phyloP scores from a whole-genome alignment of 2,329 filamentous ascomycete genomes.

The Nigrospora osmanthi region DNA sequence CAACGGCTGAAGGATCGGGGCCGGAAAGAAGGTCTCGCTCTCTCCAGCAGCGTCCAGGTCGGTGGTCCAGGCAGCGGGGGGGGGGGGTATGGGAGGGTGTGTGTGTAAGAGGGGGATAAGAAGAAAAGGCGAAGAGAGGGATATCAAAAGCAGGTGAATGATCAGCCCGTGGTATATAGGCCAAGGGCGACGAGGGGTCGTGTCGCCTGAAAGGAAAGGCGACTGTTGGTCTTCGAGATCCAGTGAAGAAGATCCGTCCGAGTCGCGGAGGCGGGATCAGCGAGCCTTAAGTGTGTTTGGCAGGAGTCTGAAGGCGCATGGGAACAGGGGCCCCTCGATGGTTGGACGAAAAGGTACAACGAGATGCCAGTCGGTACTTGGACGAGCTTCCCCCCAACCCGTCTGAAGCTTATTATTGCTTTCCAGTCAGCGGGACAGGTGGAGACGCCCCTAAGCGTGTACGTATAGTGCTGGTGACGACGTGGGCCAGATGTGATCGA shows the following conservation, averaged over 20 bases:
- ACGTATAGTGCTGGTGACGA: constrained; percentile 34
- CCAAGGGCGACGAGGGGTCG: constrained; percentile 31
- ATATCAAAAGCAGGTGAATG: too few relatives aligned
- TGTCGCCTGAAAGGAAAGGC: constrained; percentile 23
- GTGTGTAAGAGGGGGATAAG: not conserved
- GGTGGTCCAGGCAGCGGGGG: not conserved
- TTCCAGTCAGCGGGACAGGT: constrained; percentile 34
- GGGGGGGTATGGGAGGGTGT: constrained; percentile 10
- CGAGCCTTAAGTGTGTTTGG: constrained; percentile 49
- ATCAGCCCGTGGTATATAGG: too few relatives aligned
- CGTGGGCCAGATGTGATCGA: constrained; percentile 45
- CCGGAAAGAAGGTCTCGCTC: too few relatives aligned
- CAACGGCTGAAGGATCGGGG: too few relatives aligned
- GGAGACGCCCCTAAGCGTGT: constrained; percentile 23
- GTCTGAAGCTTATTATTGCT: constrained; percentile 35
- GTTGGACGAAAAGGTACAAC: constrained; percentile 24
- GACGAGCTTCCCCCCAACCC: constrained; percentile 21
- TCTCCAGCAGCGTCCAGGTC: too few relatives aligned
- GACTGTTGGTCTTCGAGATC: constrained; percentile 23
- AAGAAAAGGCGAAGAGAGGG: too few relatives aligned
- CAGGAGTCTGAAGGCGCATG: constrained; percentile 26
- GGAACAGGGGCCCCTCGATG: constrained; percentile 24
- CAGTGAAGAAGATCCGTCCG: constrained; percentile 27
- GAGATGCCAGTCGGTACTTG: constrained; percentile 30
- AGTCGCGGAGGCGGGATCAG: constrained; percentile 43